Evolutionary conservation across 805 yeast species (phyloP).

Genomic region (Blastobotrys terrestris): DNA sequence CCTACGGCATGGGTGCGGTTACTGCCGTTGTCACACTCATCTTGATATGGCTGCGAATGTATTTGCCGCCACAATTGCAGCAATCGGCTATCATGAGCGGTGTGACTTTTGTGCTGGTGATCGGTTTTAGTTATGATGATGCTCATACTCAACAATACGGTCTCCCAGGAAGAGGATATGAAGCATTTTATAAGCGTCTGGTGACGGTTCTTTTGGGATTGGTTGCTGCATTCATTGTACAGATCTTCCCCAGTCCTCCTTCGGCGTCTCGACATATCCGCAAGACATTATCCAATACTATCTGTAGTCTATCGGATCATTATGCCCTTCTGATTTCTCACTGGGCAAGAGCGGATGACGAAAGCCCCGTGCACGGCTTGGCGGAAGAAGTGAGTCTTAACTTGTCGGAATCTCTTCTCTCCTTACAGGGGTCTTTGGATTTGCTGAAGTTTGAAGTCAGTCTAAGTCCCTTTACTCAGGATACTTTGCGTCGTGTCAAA

Average conservation of each 20-base stretch:
- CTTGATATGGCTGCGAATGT: conserved; percentile 28
- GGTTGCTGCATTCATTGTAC: conserved; percentile 26
- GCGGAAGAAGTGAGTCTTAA: neutral
- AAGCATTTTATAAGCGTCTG: conserved; percentile 17
- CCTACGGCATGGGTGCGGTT: conserved; percentile 30
- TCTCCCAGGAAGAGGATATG: neutral
- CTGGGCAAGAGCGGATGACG: neutral
- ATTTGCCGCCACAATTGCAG: conserved; percentile 25
- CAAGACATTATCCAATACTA: neutral
- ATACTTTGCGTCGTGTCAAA: neutral
- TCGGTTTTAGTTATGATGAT: conserved; percentile 30
- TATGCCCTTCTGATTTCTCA: neutral
- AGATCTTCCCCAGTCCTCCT: conserved; percentile 27
- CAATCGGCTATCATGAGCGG: conserved; percentile 27
- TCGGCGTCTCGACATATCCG: conserved; percentile 22
- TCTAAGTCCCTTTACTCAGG: neutral
- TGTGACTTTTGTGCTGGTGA: conserved; percentile 26
- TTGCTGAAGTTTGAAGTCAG: neutral
- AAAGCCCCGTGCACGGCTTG: neutral
- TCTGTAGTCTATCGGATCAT: neutral
- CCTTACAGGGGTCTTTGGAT: neutral
- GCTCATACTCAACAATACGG: conserved; percentile 11
- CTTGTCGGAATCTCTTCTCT: neutral
- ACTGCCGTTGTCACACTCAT: conserved; percentile 23
- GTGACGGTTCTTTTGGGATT: conserved; percentile 30